Conservation (phyloP, 108 stramenopile genomes). For the Cyclotella distinguenda region DNA sequence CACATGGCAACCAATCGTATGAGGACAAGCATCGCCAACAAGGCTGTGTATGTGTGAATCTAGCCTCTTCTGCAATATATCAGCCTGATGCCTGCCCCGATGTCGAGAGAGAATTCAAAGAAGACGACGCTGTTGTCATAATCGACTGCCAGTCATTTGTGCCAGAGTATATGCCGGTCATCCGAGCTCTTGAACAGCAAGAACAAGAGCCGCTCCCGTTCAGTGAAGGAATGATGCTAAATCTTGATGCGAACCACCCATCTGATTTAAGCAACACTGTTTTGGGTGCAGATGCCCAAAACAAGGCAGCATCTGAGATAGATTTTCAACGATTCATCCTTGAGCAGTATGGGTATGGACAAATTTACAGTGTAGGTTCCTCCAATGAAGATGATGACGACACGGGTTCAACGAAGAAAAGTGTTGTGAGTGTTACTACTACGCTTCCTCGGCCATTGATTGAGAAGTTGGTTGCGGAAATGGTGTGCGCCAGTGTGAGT, state of each 20-base stretch:
- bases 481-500: slow-evolving; percentile 34
- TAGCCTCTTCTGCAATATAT: slow-evolving; percentile 17
- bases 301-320: slow-evolving; percentile 15
- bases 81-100: slow-evolving; percentile 27
- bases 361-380: background rate
- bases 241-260: slow-evolving; percentile 25
- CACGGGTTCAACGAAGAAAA: background rate
- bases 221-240: slow-evolving; percentile 33
- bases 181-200: slow-evolving; percentile 36
- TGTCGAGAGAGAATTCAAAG: slow-evolving; percentile 18
- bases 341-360: background rate
- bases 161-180: slow-evolving; percentile 44
- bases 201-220: slow-evolving; percentile 28
- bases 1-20: slow-evolving; percentile 26
- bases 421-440: slow-evolving; percentile 1
- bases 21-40: slow-evolving; percentile 27
- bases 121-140: slow-evolving; percentile 31
- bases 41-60: slow-evolving; percentile 32
- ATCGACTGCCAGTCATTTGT: slow-evolving; percentile 47
- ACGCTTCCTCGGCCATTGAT: slow-evolving; percentile 8
- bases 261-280: slow-evolving; percentile 33
- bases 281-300: slow-evolving; percentile 17
- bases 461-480: slow-evolving; percentile 18
- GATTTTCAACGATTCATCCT: slow-evolving; percentile 12
- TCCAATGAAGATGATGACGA: no score